These are phyloP conservation scores for Boletus sensibilis DNA, from an alignment of 768 basidiomycete genomes.

Conservation along the genomic window DNA sequence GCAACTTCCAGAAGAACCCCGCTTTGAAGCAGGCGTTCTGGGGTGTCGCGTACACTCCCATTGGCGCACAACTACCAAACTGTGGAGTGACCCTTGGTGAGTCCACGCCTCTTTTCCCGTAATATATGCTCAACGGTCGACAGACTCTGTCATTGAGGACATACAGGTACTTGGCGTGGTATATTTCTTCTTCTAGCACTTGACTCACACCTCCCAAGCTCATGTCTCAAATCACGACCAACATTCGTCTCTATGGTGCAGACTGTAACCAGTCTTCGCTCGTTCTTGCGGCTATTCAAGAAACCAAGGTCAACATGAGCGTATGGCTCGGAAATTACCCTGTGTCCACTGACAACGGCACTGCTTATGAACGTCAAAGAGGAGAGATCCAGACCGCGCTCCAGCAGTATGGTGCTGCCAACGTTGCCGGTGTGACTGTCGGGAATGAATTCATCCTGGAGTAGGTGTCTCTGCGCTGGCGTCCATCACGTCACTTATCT, in stretches of 20 bases:
- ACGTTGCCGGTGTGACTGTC: constrained; percentile 82
- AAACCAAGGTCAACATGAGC: constrained; percentile 83
- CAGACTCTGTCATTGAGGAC: constrained; percentile 62
- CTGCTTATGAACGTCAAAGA: constrained; percentile 74
- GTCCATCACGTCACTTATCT: constrained; percentile 1
- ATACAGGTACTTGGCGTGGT: constrained; percentile 53
- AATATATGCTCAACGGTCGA: not conserved
- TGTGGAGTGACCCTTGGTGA: constrained; percentile 55
- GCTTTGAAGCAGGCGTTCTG: constrained; percentile 75
- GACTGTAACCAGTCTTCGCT: constrained; percentile 83
- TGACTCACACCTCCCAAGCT: constrained; percentile 43
- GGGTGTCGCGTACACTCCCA: constrained; percentile 85
- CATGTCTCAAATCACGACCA: constrained; percentile 82
- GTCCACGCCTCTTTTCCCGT: constrained; percentile 7
- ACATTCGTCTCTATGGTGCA: constrained; percentile 81
- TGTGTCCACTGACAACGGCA: constrained; percentile 56
- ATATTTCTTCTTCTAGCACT: not conserved
- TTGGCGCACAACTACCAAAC: constrained; percentile 64
- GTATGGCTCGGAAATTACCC: constrained; percentile 78
- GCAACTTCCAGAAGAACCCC: constrained; percentile 68
- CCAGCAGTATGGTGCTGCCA: constrained; percentile 69
- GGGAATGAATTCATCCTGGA: constrained; percentile 91
- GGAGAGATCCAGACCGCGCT: constrained; percentile 65
- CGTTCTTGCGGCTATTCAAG: constrained; percentile 85
- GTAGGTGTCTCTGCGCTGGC: constrained; percentile 35